Evolutionary conservation across 2,329 filamentous ascomycete genomes (phyloP).

Genomic region (Verticillium alfalfae): DNA sequence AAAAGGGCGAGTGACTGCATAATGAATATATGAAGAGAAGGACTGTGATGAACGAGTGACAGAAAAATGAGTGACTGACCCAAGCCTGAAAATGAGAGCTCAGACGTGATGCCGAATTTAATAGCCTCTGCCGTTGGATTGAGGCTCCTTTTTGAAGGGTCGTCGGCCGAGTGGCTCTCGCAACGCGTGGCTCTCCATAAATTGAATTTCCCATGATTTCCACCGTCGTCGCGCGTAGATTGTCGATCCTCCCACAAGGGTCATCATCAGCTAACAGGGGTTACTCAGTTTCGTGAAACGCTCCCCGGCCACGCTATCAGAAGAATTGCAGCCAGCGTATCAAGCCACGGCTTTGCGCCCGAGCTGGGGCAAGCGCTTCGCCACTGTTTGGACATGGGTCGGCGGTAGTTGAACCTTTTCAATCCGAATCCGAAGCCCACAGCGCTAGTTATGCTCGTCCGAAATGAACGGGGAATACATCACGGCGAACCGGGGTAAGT

Average conservation of each 20-base stretch:
- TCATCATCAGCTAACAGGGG: not conserved
- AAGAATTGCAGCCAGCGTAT: not conserved
- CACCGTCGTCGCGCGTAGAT: not conserved
- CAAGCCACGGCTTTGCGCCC: not conserved
- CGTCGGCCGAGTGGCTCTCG: not conserved
- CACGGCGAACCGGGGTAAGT: not conserved
- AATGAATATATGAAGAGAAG: not conserved
- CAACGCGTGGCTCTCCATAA: not conserved
- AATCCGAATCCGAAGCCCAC: not conserved
- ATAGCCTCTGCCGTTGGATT: not conserved
- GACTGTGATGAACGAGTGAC: not conserved
- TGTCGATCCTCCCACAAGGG: not conserved
- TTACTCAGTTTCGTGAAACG: not conserved
- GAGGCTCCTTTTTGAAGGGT: not conserved
- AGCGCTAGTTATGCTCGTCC: not conserved
- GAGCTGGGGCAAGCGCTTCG: not conserved
- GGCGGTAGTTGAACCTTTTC: not conserved
- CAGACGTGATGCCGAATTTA: not conserved
- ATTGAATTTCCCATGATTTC: not conserved
- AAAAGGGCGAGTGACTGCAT: slow-evolving; percentile 5
- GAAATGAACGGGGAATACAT: not conserved
- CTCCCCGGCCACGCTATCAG: not conserved
- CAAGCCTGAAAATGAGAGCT: not conserved
- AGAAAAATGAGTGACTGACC: not conserved
- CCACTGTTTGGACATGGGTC: not conserved